Conservation (phyloP, 805 yeast genomes). For the Cyberlindnera galapagoensis region DNA sequence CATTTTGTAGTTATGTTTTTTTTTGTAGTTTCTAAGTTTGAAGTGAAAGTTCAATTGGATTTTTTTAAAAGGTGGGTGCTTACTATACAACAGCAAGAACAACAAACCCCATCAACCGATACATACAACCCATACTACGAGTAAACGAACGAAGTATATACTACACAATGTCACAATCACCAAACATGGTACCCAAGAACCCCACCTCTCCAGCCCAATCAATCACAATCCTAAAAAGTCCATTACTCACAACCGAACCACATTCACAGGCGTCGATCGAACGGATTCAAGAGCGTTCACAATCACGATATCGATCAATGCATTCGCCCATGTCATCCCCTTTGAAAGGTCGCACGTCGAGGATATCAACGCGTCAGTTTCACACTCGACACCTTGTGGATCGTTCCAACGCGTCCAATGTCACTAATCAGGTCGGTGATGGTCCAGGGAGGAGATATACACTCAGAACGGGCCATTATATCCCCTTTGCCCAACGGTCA, state of each 20-base stretch:
- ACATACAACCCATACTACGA: background rate
- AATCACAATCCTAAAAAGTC: background rate
- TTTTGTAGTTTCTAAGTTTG: background rate
- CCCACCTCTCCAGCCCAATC: background rate
- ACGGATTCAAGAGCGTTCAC: slow-evolving; percentile 5
- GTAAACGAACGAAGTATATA: background rate
- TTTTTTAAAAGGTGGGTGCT: too few species aligned
- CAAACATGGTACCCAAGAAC: background rate
- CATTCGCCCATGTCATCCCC: slow-evolving; percentile 14
- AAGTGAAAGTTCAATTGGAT: too few species aligned
- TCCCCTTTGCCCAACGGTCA: slow-evolving; percentile 14
- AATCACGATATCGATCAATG: slow-evolving; percentile 1
- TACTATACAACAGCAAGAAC: too few species aligned
- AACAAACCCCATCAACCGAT: background rate
- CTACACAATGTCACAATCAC: background rate
- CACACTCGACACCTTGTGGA: too few species aligned
- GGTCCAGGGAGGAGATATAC: slow-evolving; percentile 22
- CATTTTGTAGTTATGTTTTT: background rate
- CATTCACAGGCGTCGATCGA: slow-evolving; percentile 2
- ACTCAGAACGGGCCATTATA: slow-evolving; percentile 14
- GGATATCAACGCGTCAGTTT: slow-evolving; percentile 1
- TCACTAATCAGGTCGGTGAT: too few species aligned
- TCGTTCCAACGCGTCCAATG: slow-evolving; percentile 5
- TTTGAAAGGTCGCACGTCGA: slow-evolving; percentile 1
- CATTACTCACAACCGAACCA: background rate